Conservation (phyloP, 2,329 filamentous ascomycete genomes). For the Cordyceps militaris region DNA sequence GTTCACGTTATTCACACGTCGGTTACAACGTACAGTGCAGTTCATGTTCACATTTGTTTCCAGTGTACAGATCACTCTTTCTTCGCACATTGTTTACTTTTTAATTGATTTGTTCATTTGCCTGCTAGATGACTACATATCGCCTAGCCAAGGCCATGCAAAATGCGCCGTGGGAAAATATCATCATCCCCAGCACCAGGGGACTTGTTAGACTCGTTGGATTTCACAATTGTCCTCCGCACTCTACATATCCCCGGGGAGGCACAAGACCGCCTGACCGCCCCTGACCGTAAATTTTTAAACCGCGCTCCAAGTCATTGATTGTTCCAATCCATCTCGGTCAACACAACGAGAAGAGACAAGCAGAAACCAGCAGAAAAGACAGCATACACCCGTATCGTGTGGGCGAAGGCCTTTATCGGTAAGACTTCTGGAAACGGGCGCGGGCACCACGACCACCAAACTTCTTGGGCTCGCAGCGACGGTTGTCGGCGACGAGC, state of each 20-base stretch:
- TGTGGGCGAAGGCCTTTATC: constrained; percentile 52
- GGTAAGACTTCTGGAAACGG: constrained; percentile 99
- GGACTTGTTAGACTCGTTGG: background rate
- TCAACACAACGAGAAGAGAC: background rate
- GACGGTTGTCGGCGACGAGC: constrained; percentile 97
- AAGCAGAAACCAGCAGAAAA: background rate
- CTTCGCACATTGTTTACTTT: background rate
- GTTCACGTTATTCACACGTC: no score
- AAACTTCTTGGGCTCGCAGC: constrained; percentile 99
- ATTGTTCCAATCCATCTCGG: background rate
- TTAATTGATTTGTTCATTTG: constrained; percentile 10
- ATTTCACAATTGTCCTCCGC: constrained; percentile 7
- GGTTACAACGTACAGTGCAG: no score
- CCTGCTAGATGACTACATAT: constrained; percentile 7
- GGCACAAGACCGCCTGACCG: background rate
- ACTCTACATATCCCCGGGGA: constrained; percentile 3
- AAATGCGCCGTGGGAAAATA: constrained; percentile 11
- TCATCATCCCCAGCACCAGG: background rate
- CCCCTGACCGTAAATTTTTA: background rate
- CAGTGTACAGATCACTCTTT: no score
- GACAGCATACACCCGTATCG: background rate
- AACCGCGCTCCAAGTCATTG: constrained; percentile 8
- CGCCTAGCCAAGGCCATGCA: constrained; percentile 13
- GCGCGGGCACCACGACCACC: constrained; percentile 88
- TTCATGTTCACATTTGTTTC: background rate